A percentile compares a stretch with the other conserved stretches of the same genome.
These are phyloP conservation scores for Physcia stellaris DNA, from an alignment of 495 filamentous ascomycete species.

Conservation along the genomic window DNA sequence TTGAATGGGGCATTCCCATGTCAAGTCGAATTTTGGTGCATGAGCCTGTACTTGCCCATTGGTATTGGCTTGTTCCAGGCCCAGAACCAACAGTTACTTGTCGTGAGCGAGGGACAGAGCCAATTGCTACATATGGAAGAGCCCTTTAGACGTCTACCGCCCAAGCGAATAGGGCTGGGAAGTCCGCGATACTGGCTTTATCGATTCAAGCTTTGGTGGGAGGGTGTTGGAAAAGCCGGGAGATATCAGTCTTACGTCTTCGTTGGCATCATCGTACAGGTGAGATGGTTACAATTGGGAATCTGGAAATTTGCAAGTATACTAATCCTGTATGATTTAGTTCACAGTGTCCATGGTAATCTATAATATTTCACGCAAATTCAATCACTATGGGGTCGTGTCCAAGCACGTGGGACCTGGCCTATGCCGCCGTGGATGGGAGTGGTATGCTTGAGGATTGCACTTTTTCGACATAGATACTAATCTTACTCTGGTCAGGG, in stretches of 20 bases:
- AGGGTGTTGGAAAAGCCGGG: conserved; percentile 8
- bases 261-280: conserved; percentile 35
- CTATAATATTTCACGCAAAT: conserved; percentile 51
- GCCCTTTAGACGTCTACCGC: conserved; percentile 3
- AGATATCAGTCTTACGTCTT: conserved; percentile 20
- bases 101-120: conserved; percentile 40
- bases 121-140: conserved; percentile 15
- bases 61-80: conserved; percentile 60
- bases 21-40: conserved; percentile 53
- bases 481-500: too few relatives aligned
- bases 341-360: conserved; percentile 44
- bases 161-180: conserved; percentile 1
- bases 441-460: conserved; percentile 33
- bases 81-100: conserved; percentile 47
- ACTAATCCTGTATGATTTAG: conserved; percentile 18
- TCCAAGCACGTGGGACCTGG: conserved; percentile 31
- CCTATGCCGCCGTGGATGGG: conserved; percentile 41
- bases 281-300: conserved; percentile 11
- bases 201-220: conserved; percentile 9
- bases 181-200: conserved; percentile 11
- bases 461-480: not conserved
- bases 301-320: not conserved
- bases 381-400: conserved; percentile 44
- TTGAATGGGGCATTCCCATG: conserved; percentile 45
- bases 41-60: conserved; percentile 54